Evolutionary conservation across 75 land plant genomes (phyloP), one percentile per base, ranked within the genome.

Genomic region (Sequoia sempervirens): DNA sequence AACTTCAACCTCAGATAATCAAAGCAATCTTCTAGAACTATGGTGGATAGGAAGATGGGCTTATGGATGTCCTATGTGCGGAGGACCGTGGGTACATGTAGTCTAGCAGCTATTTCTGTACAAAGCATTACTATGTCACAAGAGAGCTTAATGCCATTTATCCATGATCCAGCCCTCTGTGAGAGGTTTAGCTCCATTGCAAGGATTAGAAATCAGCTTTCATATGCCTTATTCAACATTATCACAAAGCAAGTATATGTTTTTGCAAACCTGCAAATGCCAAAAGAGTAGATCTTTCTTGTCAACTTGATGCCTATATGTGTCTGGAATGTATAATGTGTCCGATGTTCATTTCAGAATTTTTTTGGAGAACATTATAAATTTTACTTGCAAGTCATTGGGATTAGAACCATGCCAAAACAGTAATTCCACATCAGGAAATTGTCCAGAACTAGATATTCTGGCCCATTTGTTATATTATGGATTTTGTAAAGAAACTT

Each of bases 1-100:
- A 75, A 45, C 88, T 37, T 53, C 87, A 12, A 72, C 32, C 87
- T 54, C 84, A 20, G 47, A 88, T 40, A 82, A 82, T 82, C 87
- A 86, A 40, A 89, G 11, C 66, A 88, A 88, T 81, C 89, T 87
- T 11, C 86, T 90, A 10, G 98, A 97, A 74, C 83, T 84, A 54
- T 94, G 96, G 96, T 97, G 98, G 98, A 94, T 92, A 43, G 93
- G 98, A 85, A 84, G 99, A 70, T 97, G 98, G 98, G 90, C 91
- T 11, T 89, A 88, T 88, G 91, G 90, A 14, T 97, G 99, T 75
- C 99, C 99, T 2, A 97, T 97, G 95, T 97, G 99, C 86, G 99
- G 96, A 1, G 99, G 99, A 38, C 87, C 94, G 10, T 97, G 99
- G 99, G 91, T 92, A 82, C 92, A 93, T 58, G 93, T 94, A 64